Base-by-base conservation (phyloP, 1,139 yeast genomes). In the Candida tetrigidarum region DNA sequence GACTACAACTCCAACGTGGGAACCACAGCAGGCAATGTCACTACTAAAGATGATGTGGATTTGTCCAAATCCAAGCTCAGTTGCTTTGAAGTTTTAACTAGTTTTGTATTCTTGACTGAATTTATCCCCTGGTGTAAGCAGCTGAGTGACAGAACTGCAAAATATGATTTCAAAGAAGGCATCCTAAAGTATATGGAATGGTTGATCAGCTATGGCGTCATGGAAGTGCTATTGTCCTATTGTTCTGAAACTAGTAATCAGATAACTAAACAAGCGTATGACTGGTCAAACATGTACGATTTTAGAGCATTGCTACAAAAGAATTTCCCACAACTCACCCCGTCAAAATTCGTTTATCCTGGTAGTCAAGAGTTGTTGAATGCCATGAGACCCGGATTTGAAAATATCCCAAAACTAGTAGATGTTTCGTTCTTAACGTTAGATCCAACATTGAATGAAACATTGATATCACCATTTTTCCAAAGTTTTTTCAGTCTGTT, bases 71-170 rank as follows among this genome's bases (percentile, higher is more conserved):
- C 91, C 14, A 60, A 57, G 5, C 63, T 86, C 43, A 80, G 78
- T 45, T 83, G 84, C 1, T 69, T 82, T n/a, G 70, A 70, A 49
- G 55, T 70, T 4, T 58, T 71, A 2, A 42, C 85, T 0, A 71
- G 76, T 16, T 68, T 88, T 34, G 71, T 83, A 11, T 86, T 86
- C 57, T 69, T 83, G 42, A 77, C 91, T 1, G 77, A 74, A 47
- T 84, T 87, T 57, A 80, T 84, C 43, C 80, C 83, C 9, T 82
- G 93, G 87, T 86, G 93, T 58, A 85, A 86, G 55, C 60, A 51
- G 67, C 71, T 43, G 58, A 63, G 51, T 29, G 49, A 57, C 50
- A 81, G 78, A 64, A 50, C 85, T 80, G 45, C 78, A 76, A 78
- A 72, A 63, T 55, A 64, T 57, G 58, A 78, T 71, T 55, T 83